Base-by-base conservation (phyloP, 192 early-diverging fungal genomes). In the Oehlia diaphana region DNA sequence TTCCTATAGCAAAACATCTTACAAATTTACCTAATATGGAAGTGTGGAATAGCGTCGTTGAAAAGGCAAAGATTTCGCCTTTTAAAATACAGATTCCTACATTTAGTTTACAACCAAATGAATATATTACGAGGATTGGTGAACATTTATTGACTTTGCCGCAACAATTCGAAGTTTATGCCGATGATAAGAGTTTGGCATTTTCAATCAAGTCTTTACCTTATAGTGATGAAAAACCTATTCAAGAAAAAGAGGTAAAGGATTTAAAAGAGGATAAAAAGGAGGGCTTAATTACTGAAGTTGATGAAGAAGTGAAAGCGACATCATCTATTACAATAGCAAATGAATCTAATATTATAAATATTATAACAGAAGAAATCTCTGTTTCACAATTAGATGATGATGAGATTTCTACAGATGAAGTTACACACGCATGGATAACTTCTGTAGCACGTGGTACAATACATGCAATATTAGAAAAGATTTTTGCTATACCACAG, bases 141-240 rank as follows among this genome's bases (percentile, higher is more conserved):
- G 92, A 94, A 71, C 87, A 91, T 72, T 72, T 95, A 12, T 81
- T 93, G 7, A 89, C 86, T 44, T 83, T 94, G 9, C 91, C 94
- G 14, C 90, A 92, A 65, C 88, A 92, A 16, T 88, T 95, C 77
- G 92, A 92, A 16, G 84, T 91, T 13, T 89, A 90, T 75, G 82
- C 85, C 23, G 89, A 85, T 50, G 90, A 89, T 76, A 85, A 84
- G 33, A 83, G 86, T 1, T 77, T 93, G 3, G 83, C 74, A 4
- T 90, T 87, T 78, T 81, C 80, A 35, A 79, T 89, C 16, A 74
- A 80, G 14, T 83, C 82, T 4, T 72, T 91, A 9, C 88, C 89
- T 35, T 72, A 84, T 65, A 67, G 78, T n/a, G 70, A 62, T 10
- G 80, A 84, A 14, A 77, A 89, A 5, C 64, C 74, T 31, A 53